Base-by-base conservation (phyloP, 345 rosid genomes). In the Orychophragmus violaceus region DNA sequence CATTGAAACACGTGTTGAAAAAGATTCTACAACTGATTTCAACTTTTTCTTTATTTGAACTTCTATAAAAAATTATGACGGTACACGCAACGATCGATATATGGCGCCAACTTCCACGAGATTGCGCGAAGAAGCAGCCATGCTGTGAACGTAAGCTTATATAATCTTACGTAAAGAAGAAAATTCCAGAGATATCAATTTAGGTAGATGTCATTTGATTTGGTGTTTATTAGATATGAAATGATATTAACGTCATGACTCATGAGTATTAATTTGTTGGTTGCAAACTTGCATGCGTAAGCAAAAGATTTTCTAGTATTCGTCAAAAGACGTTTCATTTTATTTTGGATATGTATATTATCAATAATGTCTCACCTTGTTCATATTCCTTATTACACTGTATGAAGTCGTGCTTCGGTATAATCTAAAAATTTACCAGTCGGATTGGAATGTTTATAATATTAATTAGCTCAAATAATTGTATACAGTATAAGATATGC, bases 181-280 rank as follows among this genome's bases (percentile, higher is more conserved):
- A 41, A 61, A 62, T 16, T 70, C 62, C 74, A 70, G 13, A 52
- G 52, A 39, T 45, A 61, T 61, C 54, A 51, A 22, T 51, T 44
- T 41, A 29, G 17, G 13, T 23, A 14, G 14, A 70, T 70, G 58
- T 68, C 58, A 33, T 57, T 57, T 54, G 30, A n/a, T 21, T 11
- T 46, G n/a, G n/a, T 56, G 27, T 59, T 56, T 23, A 45, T 44
- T 23, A 35, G 64, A 33, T 57, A 17, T 13, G 19, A 23, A 11
- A 19, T 45, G 1, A 13, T 39, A 14, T 25, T 39, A n/a, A n/a
- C n/a, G n/a, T n/a, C n/a, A n/a, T 17, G 18, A 35, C 23, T 45
- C 18, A 21, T 19, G 14, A 3, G 21, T 13, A 28, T 28, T 49
- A 49, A 12, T 10, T 19, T 19, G 18, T 33, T 33, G 28, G 27